Base-by-base conservation (phyloP, 2,329 filamentous ascomycete genomes). In the Aspergillus neotritici region DNA sequence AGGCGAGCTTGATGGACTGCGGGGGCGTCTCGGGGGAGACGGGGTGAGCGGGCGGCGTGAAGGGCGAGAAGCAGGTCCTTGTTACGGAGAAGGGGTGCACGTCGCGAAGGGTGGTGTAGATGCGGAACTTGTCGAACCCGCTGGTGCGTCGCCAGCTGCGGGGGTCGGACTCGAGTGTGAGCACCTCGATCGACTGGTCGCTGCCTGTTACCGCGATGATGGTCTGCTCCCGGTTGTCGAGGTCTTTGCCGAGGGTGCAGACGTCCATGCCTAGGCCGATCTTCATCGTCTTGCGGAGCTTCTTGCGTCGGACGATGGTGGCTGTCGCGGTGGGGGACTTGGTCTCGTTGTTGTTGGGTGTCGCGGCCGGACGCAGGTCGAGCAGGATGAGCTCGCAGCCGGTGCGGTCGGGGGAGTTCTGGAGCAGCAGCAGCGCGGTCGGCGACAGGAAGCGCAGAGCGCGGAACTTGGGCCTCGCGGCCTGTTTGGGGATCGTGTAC, bases 251-350 rank as follows among this genome's bases (percentile, higher is more conserved):
- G 8, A 96, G 75, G 45, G 83, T 80, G 47, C 81, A 81, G 38
- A 91, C 80, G 39, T 93, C 86, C 39, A 97, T 74, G 8, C 85
- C 84, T 0, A 87, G 85, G 4, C 86, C 86, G 43, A 86, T 83
- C 44, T 83, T 83, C 49, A 93, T 79, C 42, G 75, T 75, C 41
- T 74, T 77, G 12, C 86, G 81, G 29, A 95, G 75, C 42, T 73
- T 76, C 52, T 78, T 77, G 34, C 74, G 70, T 17, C 74, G 61
- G 15, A 74, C 59, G 25, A 80, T 65, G 14, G 62, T 68, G 2
- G 70, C 75, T 30, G 68, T 8, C 21, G 21, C 21, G 21, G 21
- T 25, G 21, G 21, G 21, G 21, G 21, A 9, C 3, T 25, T 25
- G 21, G 21, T 6, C 7, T 25, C 21, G 7, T 25, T 25, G 7